phyloP scores from a whole-genome alignment of 345 rosid genomes.

The Eucalyptus marginata region DNA sequence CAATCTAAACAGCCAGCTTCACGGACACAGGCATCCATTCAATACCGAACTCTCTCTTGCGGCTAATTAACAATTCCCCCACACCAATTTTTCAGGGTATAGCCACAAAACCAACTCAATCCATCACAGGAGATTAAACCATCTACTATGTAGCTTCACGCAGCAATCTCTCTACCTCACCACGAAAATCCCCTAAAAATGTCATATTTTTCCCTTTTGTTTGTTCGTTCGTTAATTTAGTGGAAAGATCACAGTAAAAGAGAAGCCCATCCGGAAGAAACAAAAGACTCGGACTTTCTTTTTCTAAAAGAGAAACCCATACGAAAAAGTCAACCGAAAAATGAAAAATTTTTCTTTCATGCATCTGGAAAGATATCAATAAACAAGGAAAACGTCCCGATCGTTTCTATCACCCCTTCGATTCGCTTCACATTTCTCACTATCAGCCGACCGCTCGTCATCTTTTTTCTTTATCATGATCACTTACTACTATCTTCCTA shows the following conservation, averaged over 20 bases:
- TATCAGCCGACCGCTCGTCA: background rate
- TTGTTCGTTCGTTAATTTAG: background rate
- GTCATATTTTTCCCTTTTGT: background rate
- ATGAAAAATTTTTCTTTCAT: background rate
- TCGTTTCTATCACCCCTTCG: background rate
- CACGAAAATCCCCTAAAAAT: background rate
- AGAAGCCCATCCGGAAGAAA: background rate
- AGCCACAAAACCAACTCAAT: background rate
- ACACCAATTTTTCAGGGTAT: background rate
- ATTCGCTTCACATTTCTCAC: background rate
- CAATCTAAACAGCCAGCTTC: background rate
- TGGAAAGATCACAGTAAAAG: background rate
- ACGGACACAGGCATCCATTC: background rate
- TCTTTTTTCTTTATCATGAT: background rate
- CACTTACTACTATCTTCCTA: background rate
- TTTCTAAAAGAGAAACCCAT: background rate
- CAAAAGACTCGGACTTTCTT: background rate
- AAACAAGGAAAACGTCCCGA: background rate
- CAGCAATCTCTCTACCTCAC: background rate
- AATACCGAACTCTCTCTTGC: background rate
- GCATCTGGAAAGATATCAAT: background rate
- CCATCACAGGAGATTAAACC: background rate
- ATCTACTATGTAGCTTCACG: background rate
- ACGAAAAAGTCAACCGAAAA: background rate
- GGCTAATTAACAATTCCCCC: background rate